phyloP scores from a whole-genome alignment of 495 filamentous ascomycete species.

The Aspergillus homomorphus region DNA sequence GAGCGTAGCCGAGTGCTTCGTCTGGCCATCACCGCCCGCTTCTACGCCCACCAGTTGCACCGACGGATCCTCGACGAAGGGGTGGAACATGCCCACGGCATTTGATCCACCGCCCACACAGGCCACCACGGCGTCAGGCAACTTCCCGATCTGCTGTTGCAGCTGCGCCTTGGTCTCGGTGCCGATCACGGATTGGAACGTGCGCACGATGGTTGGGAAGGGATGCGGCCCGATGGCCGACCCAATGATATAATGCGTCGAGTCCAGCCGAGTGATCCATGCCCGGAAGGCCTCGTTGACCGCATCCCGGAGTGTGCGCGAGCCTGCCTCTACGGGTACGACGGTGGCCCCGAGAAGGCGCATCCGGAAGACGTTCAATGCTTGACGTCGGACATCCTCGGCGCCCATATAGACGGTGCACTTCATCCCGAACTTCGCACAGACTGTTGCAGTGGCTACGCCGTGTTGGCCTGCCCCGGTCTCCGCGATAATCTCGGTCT shows the following conservation, averaged over 20 bases:
- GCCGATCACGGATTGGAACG: slow-evolving; percentile 92
- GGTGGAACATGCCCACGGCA: slow-evolving; percentile 93
- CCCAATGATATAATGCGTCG: slow-evolving; percentile 96
- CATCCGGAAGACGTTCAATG: slow-evolving; percentile 94
- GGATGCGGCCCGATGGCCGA: slow-evolving; percentile 93
- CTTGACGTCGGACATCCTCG: slow-evolving; percentile 89
- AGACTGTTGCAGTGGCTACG: slow-evolving; percentile 93
- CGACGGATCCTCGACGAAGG: slow-evolving; percentile 78
- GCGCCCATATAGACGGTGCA: slow-evolving; percentile 96
- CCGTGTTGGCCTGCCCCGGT: slow-evolving; percentile 97
- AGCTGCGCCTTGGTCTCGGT: slow-evolving; percentile 91
- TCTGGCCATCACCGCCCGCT: slow-evolving; percentile 92
- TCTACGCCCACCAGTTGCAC: slow-evolving; percentile 93
- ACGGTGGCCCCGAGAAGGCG: slow-evolving; percentile 90
- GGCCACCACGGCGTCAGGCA: slow-evolving; percentile 93
- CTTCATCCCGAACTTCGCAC: slow-evolving; percentile 93
- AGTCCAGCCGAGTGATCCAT: slow-evolving; percentile 81
- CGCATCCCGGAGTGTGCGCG: slow-evolving; percentile 82
- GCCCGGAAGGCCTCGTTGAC: slow-evolving; percentile 90
- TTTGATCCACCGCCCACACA: slow-evolving; percentile 94
- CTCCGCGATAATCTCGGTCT: slow-evolving; percentile 92
- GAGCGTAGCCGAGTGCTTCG: slow-evolving; percentile 92
- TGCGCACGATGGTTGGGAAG: slow-evolving; percentile 93
- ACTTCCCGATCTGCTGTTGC: slow-evolving; percentile 71
- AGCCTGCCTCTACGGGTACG: slow-evolving; percentile 82